A percentile compares a stretch with the other conserved stretches of the same genome.
phyloP scores from a whole-genome alignment of 1,139 yeast species.

The Hemisphaericaspora xylanilytica region DNA sequence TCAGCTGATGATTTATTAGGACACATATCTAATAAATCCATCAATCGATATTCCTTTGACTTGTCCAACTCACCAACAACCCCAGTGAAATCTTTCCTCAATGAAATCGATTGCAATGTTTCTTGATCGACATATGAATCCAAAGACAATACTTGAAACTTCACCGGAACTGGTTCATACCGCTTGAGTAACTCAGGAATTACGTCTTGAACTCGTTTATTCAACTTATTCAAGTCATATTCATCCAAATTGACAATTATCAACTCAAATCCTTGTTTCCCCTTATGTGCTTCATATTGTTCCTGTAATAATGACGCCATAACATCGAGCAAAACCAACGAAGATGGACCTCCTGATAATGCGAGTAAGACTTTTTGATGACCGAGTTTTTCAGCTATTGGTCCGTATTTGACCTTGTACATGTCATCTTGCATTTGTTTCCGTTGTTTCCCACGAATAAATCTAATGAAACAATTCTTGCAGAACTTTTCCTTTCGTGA shows the following conservation, averaged over 20 bases:
- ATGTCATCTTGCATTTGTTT: slow-evolving; percentile 69
- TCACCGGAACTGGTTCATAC: slow-evolving; percentile 27
- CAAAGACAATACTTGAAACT: slow-evolving; percentile 37
- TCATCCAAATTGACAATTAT: slow-evolving; percentile 55
- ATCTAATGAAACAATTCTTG: slow-evolving; percentile 64
- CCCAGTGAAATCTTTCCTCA: slow-evolving; percentile 29
- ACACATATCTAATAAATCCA: slow-evolving; percentile 29
- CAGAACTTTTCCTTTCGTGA: slow-evolving; percentile 76
- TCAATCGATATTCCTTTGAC: slow-evolving; percentile 15
- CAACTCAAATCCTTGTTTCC: slow-evolving; percentile 66
- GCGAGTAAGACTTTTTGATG: slow-evolving; percentile 54
- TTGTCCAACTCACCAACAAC: slow-evolving; percentile 13
- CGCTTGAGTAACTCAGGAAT: slow-evolving; percentile 20
- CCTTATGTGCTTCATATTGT: slow-evolving; percentile 59
- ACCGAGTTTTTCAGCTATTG: slow-evolving; percentile 26
- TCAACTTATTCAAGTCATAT: slow-evolving; percentile 16
- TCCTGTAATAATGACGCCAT: slow-evolving; percentile 58
- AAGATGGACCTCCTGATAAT: slow-evolving; percentile 63
- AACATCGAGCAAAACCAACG: slow-evolving; percentile 67
- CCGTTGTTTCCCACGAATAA: slow-evolving; percentile 75
- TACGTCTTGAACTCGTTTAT: slow-evolving; percentile 17
- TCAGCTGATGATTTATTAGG: slow-evolving; percentile 59
- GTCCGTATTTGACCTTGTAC: slow-evolving; percentile 64
- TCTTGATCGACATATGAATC: slow-evolving; percentile 33
- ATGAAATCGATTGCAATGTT: slow-evolving; percentile 25